Conservation (phyloP, 176 grass and related monocot genomes). For the Lolium rigidum region DNA sequence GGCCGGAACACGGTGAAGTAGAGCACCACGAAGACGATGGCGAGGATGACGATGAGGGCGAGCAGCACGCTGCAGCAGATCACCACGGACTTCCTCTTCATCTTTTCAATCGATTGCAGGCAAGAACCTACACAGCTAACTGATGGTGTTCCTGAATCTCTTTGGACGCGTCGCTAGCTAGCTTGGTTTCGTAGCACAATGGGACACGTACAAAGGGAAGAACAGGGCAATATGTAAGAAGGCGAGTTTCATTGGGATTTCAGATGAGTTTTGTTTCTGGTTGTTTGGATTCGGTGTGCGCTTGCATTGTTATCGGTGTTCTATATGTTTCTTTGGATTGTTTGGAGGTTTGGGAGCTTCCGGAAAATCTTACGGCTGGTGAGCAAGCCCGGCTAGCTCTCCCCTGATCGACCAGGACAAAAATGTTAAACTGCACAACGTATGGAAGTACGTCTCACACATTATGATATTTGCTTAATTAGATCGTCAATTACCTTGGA, state of each 20-base stretch:
- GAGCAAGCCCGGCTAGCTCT: neutral
- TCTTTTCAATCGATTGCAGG: neutral
- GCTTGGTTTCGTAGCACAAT: conserved; percentile 10
- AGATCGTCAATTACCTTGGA: neutral
- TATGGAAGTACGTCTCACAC: neutral
- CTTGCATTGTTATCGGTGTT: conserved; percentile 16
- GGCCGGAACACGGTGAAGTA: conserved; percentile 74
- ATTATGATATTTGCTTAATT: neutral
- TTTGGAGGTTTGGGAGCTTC: neutral
- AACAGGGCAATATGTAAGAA: conserved; percentile 32
- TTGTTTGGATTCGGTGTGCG: neutral
- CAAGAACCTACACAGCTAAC: neutral
- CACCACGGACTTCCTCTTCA: conserved; percentile 40
- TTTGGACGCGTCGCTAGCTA: neutral
- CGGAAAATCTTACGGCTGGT: neutral
- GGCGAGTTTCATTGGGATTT: conserved; percentile 42
- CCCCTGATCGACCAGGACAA: neutral
- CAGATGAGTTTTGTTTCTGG: conserved; percentile 35
- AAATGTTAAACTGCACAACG: neutral
- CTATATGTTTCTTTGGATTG: conserved; percentile 35
- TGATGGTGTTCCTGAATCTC: neutral
- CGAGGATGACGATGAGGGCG: conserved; percentile 36
- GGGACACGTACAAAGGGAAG: neutral
- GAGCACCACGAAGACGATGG: conserved; percentile 48
- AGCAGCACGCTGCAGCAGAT: conserved; percentile 47